Evolutionary conservation across 257 asterid species (phyloP).

Genomic region (Catharanthus roseus): DNA sequence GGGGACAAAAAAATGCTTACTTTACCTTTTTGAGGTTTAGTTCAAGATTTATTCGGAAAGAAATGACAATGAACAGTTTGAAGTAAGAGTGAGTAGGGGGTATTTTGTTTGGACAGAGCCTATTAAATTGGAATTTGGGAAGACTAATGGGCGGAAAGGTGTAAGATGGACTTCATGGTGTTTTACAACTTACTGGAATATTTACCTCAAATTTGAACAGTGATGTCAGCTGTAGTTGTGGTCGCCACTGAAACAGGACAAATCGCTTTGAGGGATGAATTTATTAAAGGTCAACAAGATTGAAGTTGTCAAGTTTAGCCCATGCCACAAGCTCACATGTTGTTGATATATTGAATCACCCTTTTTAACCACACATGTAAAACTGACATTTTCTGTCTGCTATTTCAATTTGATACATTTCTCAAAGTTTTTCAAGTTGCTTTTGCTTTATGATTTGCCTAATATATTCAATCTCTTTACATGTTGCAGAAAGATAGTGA

Average conservation of each 20-base stretch:
- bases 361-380: background rate
- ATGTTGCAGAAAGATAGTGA: conserved; percentile 66
- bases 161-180: background rate
- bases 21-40: background rate
- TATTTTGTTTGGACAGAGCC: background rate
- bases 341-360: background rate
- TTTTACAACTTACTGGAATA: background rate
- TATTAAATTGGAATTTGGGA: background rate
- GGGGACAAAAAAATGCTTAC: background rate
- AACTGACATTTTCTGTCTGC: no score
- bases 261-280: background rate
- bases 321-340: background rate
- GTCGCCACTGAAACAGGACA: background rate
- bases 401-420: background rate
- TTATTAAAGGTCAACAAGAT: background rate
- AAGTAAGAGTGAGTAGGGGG: background rate
- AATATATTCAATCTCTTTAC: background rate
- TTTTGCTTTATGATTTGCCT: background rate
- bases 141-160: background rate
- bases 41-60: background rate
- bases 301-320: background rate
- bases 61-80: no score
- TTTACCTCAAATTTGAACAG: background rate
- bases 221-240: background rate
- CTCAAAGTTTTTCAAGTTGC: background rate